Evolutionary conservation across 2,329 filamentous ascomycete genomes (phyloP), one percentile per base, ranked within the genome.

Genomic region (Lachnellula occidentalis): DNA sequence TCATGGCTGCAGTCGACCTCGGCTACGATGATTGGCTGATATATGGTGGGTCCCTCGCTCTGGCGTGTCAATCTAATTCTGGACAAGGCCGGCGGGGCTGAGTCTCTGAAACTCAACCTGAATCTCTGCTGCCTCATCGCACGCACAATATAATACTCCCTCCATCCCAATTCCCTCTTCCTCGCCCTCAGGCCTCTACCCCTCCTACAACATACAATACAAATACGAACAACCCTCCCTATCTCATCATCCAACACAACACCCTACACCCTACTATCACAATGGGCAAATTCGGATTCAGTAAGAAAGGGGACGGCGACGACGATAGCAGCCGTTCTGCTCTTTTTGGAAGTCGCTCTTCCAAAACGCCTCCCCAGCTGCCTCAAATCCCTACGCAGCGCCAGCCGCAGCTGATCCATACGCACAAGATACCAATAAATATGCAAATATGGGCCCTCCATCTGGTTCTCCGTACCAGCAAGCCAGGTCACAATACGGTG

Each of bases 241-340:
- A 37, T 34, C 39, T 47, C 21, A 17, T 45, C 37, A 49, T 36
- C 17, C 31, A 24, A 24, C 34, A 34, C 27, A 42, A n/a, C 17
- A 17, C 22, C 21, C 19, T 19, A 45, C 27, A 45, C n/a, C 24
- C 50, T 7, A 43, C 42, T 34, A 42, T 34, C 56, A 61, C 45
- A 24, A 85, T 85, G 82, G 80, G 78, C 73, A 82, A 80, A 63
- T 82, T 85, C 62, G 78, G 78, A 48, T 78, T 83, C 60, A 74
- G 79, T 59, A 82, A 78, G 71, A 83, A 81, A 48, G 74, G 77
- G 51, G 78, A 78, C 50, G 70, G 67, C 31, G 78, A 78, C 55
- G 74, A 79, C 45, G 71, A 72, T 54, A 66, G 71, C 52, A 76
- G 70, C 61, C 75, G 77, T 53, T 71, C 72, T 60, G 76, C 78